Percentiles rank a stretch among this genome's conserved stretches.
Evolutionary conservation across 208 protist species (phyloP).

Genomic region (Leptomonas seymouri): DNA sequence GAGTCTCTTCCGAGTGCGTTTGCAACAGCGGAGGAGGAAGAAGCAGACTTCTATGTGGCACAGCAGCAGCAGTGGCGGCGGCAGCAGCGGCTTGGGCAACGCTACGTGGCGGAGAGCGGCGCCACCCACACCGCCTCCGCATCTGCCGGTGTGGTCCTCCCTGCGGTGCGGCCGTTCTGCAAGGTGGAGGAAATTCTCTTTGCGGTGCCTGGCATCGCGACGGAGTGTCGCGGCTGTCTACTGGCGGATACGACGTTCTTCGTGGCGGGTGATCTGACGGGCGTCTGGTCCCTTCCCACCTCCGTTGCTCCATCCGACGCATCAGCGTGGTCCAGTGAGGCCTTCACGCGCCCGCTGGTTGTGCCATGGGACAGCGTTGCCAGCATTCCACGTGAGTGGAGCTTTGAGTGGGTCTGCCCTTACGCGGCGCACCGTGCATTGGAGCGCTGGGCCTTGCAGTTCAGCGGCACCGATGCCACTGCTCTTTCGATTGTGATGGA

Average conservation of each 20-base stretch:
- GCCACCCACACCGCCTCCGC: not conserved
- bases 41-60: not conserved
- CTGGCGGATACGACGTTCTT: slow-evolving; percentile 89
- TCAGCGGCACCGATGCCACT: slow-evolving; percentile 4
- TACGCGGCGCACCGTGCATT: slow-evolving; percentile 46
- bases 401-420: slow-evolving; percentile 67
- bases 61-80: slow-evolving; percentile 10
- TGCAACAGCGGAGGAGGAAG: slow-evolving; percentile 7
- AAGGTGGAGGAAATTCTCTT: slow-evolving; percentile 90
- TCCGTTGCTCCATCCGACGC: slow-evolving; percentile 3
- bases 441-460: slow-evolving; percentile 9
- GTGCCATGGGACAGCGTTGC: slow-evolving; percentile 52
- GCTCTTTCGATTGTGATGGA: slow-evolving; percentile 55
- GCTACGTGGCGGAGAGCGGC: not conserved
- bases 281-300: slow-evolving; percentile 49
- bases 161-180: slow-evolving; percentile 70
- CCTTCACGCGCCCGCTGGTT: slow-evolving; percentile 48
- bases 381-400: slow-evolving; percentile 56
- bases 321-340: slow-evolving; percentile 17
- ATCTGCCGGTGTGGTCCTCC: slow-evolving; percentile 20
- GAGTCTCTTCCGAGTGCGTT: not conserved
- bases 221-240: slow-evolving; percentile 84
- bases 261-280: slow-evolving; percentile 78
- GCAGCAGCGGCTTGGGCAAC: too few species aligned
- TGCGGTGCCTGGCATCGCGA: slow-evolving; percentile 85